Evolutionary conservation across 192 early-diverging fungal genomes (phyloP).

Genomic region (Geranomyces michiganensis): DNA sequence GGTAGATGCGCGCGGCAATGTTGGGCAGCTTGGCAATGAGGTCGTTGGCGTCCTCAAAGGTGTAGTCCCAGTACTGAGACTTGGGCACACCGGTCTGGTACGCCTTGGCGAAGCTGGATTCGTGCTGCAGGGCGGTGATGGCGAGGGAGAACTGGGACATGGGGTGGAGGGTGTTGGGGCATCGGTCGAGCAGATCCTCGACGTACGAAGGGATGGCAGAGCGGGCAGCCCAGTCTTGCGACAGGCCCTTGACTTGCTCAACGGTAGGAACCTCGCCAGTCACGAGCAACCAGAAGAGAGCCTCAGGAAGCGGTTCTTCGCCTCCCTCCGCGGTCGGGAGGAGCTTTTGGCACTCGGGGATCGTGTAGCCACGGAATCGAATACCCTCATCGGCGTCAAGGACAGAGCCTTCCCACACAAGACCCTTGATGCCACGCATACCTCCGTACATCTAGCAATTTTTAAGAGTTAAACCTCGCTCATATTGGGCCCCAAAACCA

Average conservation of each 20-base stretch:
- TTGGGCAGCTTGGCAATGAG: constrained; percentile 97
- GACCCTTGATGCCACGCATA: constrained; percentile 99
- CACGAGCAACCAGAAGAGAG: constrained; percentile 96
- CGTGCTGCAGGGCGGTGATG: constrained; percentile 96
- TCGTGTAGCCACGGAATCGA: constrained; percentile 94
- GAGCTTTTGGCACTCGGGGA: constrained; percentile 92
- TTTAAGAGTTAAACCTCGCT: no score
- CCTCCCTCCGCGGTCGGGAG: constrained; percentile 89
- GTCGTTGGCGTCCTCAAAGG: constrained; percentile 97
- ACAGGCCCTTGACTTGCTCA: constrained; percentile 88
- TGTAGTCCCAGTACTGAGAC: constrained; percentile 94
- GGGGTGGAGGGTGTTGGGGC: constrained; percentile 98
- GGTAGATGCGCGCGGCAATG: constrained; percentile 98
- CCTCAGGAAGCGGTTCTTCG: constrained; percentile 94
- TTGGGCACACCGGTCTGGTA: constrained; percentile 92
- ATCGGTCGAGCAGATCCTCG: constrained; percentile 96
- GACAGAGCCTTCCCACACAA: constrained; percentile 98
- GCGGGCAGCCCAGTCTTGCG: constrained; percentile 96
- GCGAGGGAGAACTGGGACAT: constrained; percentile 99
- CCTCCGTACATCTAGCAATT: constrained; percentile 77
- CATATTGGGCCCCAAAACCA: no score
- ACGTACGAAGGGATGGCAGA: constrained; percentile 91
- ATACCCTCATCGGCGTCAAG: constrained; percentile 98
- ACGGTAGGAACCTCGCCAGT: constrained; percentile 95
- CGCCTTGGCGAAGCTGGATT: constrained; percentile 94